Evolutionary conservation across 345 rosid genomes (phyloP), one percentile per base, ranked within the genome.

Genomic region (Microcos paniculata): DNA sequence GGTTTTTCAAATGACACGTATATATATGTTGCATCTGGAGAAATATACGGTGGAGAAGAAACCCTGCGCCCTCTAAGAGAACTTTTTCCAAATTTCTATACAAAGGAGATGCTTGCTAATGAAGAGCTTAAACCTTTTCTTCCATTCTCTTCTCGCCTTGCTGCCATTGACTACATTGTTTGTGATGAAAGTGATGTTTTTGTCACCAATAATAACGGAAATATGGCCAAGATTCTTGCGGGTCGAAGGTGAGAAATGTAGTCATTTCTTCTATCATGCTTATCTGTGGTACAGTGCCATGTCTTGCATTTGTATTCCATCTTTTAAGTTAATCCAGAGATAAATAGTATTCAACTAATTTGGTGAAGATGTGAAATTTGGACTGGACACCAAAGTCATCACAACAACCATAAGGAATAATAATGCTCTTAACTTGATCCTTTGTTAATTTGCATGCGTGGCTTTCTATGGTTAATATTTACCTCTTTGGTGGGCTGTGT

Each of bases 141-240:
- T 75, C 90, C 90, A 52, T 96, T 63, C 77, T 96, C 99, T 62
- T 96, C 99, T 62, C 93, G 92, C 74, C 91, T 92, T 77, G 98
- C 99, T 12, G 97, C 98, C 48, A 82, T 92, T 31, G 99, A 96
- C 84, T 92, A 90, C 89, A 91, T 92, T 45, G 97, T 87, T 71
- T 92, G 92, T 69, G 98, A 96, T 38, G 94, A 94, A 78, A 96
- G 99, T 62, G 98, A 96, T 23, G 98, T 94, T 74, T 96, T 94
- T 77, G 88, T 92, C 84, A 90, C 99, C 33, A 96, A 94, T 59
- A 96, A 96, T 72, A 96, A 96, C 57, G 99, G 98, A 81, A 96
- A 96, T 68, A 96, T 96, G 99, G 99, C 98, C 78, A 96, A 92
- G 88, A 92, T 92, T 83, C 98, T 96, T 73, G 96, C 99, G 10